A percentile compares a stretch with the other conserved stretches of the same genome.
phyloP scores from a whole-genome alignment of 148 eudicot genomes.

The Rhododendron williamsianum region DNA sequence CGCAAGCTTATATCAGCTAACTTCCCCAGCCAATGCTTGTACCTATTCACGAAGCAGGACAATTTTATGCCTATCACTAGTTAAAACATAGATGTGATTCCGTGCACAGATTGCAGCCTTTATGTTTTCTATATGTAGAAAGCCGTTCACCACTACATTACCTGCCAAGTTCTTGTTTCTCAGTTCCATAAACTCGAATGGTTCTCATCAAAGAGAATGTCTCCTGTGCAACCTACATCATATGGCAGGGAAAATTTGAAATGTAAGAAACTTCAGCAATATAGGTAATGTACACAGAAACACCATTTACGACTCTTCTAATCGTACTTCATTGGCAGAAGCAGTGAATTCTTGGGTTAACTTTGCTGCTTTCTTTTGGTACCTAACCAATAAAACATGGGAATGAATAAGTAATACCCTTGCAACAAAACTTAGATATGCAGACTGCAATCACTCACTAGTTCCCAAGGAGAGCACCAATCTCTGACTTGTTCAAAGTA shows the following conservation, averaged over 20 bases:
- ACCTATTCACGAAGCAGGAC: conserved; percentile 40
- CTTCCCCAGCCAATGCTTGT: conserved; percentile 70
- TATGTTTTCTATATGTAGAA: not conserved
- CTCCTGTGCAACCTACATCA: conserved; percentile 86
- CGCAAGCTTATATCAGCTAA: conserved; percentile 82
- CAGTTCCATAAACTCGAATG: conserved; percentile 96
- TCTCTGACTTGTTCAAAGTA: not conserved
- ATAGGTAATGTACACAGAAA: not conserved
- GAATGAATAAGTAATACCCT: conserved; percentile 2
- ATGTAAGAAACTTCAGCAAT: not conserved
- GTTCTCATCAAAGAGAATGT: conserved; percentile 93
- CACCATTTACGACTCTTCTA: conserved; percentile 1
- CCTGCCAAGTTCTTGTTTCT: conserved; percentile 82
- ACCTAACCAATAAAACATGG: conserved; percentile 37
- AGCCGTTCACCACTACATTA: conserved; percentile 15
- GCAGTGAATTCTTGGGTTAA: conserved; percentile 83
- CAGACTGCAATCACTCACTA: not conserved
- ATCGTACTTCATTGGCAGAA: conserved; percentile 84
- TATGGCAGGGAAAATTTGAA: conserved; percentile 9
- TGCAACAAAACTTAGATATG: not conserved
- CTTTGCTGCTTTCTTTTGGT: conserved; percentile 96
- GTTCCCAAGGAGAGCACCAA: not conserved
- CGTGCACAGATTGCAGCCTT: not conserved
- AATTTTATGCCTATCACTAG: not conserved
- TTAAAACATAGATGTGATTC: not conserved